Evolutionary conservation across 2,329 filamentous ascomycete species (phyloP).

Genomic region (Acephala macrosclerotiorum): DNA sequence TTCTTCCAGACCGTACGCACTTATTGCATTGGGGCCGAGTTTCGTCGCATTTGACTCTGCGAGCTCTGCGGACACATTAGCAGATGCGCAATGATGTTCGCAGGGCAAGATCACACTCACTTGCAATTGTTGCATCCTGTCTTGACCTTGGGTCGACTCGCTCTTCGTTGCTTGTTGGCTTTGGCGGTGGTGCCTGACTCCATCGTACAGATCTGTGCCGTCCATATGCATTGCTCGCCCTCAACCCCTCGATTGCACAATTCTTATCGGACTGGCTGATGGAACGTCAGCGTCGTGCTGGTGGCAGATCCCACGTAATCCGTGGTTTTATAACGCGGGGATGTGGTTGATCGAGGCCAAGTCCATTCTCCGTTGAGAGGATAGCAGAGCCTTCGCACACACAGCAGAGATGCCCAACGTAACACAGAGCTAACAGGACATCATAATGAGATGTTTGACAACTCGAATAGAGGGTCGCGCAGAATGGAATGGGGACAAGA

Average conservation of each 20-base stretch:
- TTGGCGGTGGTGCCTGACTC: slow-evolving; percentile 17
- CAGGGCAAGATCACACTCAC: slow-evolving; percentile 50
- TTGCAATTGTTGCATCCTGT: slow-evolving; percentile 74
- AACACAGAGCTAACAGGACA: slow-evolving; percentile 2
- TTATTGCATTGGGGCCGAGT: slow-evolving; percentile 65
- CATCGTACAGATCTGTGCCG: slow-evolving; percentile 15
- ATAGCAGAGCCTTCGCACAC: neutral
- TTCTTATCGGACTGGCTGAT: neutral
- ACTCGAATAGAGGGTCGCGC: neutral
- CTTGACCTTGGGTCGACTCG: slow-evolving; percentile 61
- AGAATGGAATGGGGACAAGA: neutral
- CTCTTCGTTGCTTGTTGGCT: slow-evolving; percentile 33
- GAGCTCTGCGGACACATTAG: slow-evolving; percentile 52
- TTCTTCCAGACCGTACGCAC: slow-evolving; percentile 64
- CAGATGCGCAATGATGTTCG: slow-evolving; percentile 8
- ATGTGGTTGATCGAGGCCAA: neutral
- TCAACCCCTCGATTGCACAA: slow-evolving; percentile 6
- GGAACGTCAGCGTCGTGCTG: neutral
- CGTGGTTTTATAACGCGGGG: neutral
- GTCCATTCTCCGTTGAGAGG: neutral
- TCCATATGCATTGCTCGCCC: slow-evolving; percentile 22
- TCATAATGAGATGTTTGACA: neutral
- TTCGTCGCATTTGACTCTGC: slow-evolving; percentile 73
- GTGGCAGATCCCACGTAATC: neutral
- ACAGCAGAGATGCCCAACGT: slow-evolving; percentile 2